Base-by-base conservation (phyloP, 148 eudicot genomes). In the Nepenthes mirabilis region DNA sequence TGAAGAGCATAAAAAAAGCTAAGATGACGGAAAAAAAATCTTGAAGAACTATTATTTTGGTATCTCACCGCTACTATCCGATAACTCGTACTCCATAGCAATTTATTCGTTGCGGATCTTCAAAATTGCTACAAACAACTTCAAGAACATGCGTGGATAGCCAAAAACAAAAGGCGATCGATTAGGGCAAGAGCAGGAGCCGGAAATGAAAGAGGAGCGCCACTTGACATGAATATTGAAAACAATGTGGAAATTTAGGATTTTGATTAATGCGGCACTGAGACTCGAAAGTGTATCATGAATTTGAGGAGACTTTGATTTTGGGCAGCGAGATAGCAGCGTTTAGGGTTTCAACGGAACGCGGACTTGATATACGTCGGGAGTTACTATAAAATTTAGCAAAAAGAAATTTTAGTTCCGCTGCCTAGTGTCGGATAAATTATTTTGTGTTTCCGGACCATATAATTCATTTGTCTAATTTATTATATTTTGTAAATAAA, bases 31-130 rank as follows among this genome's bases (percentile, higher is more conserved):
- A 10, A 61, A 64, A 65, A 49, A 37, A 1, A 69, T 59, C 73
- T 48, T 9, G 6, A 8, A 40, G 45, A 23, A 23, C 23, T 23
- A 23, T 23, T 40, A 40, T 40, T 8, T 40, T 13, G 11, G 57
- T 10, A 60, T 63, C 84, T 83, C 77, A 83, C 89, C 85, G 34
- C 85, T 80, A 54, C 89, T 80, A 60, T 83, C 89, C 14, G 80
- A 71, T n/a, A 68, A 50, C 48, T 40, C 71, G 72, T 73, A 80
- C 14, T 75, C 80, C 89, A 80, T 83, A 4, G 63, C 61, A 50
- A 58, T 55, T 58, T 56, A 55, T 13, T 65, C 63, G 62, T 13
- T n/a, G 56, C 60, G 43, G 65, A 63, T 13, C 62, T 37, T 33
- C 36, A 43, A 60, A 13, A 33, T 45, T 14, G 23, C 23, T n/a